Percentiles rank a stretch among this genome's conserved stretches.
These are phyloP conservation scores for Triadica sebifera DNA, from an alignment of 345 rosid species.

Conservation along the genomic window DNA sequence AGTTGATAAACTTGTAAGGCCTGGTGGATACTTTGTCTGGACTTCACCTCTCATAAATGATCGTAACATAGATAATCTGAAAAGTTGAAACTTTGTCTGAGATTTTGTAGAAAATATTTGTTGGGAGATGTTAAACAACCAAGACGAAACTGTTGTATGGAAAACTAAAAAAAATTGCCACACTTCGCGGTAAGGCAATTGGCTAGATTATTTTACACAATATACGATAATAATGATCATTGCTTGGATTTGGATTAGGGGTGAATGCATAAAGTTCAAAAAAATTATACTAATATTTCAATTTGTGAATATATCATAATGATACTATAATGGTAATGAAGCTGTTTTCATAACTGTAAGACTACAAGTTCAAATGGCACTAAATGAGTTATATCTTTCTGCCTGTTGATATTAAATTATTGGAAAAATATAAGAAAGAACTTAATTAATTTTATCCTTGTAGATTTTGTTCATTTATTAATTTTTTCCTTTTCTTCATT, in stretches of 20 bases:
- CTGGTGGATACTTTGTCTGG: slow-evolving; percentile 99
- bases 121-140: slow-evolving; percentile 85
- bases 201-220: neutral
- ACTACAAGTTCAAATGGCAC: too few species aligned
- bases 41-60: slow-evolving; percentile 85
- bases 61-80: slow-evolving; percentile 60
- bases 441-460: too few species aligned
- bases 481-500: neutral
- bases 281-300: neutral
- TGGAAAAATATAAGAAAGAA: too few species aligned
- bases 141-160: slow-evolving; percentile 97
- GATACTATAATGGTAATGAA: too few species aligned
- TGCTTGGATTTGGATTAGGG: neutral
- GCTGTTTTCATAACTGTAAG: too few species aligned
- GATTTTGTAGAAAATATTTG: slow-evolving; percentile 76
- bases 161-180: slow-evolving; percentile 71
- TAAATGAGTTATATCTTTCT: too few species aligned
- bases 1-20: slow-evolving; percentile 84
- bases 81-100: slow-evolving; percentile 68
- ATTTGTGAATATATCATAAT: too few species aligned
- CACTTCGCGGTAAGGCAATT: slow-evolving; percentile 57
- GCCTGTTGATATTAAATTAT: too few species aligned
- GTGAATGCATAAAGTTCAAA: neutral
- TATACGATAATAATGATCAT: neutral
- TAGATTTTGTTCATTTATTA: neutral